These are phyloP conservation scores for Mycosphaerella sp. DNA, from an alignment of 2,329 filamentous ascomycete genomes.

Conservation along the genomic window DNA sequence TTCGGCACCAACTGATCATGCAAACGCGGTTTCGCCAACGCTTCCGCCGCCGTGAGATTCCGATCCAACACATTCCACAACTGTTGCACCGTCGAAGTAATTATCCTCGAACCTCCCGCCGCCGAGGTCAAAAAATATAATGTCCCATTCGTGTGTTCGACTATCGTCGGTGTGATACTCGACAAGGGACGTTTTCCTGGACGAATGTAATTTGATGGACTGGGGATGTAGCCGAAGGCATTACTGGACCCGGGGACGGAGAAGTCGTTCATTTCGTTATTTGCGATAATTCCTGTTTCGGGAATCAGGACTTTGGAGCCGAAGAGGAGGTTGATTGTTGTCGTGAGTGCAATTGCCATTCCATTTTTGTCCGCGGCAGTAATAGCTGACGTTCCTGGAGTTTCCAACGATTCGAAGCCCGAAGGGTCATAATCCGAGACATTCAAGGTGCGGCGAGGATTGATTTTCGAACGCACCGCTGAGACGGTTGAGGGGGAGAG, in stretches of 20 bases:
- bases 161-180: slow-evolving; percentile 73
- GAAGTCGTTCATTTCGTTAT: slow-evolving; percentile 63
- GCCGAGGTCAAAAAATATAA: slow-evolving; percentile 67
- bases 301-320: slow-evolving; percentile 74
- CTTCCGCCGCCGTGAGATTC: slow-evolving; percentile 52
- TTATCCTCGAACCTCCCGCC: slow-evolving; percentile 74
- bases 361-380: slow-evolving; percentile 66
- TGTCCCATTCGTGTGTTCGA: slow-evolving; percentile 57
- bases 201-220: slow-evolving; percentile 71
- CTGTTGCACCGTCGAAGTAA: slow-evolving; percentile 69
- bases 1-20: slow-evolving; percentile 81
- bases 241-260: slow-evolving; percentile 72
- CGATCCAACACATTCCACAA: slow-evolving; percentile 67
- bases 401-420: slow-evolving; percentile 59
- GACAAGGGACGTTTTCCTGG: slow-evolving; percentile 76
- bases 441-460: slow-evolving; percentile 64
- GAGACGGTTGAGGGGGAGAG: slow-evolving; percentile 55
- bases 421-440: slow-evolving; percentile 67
- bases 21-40: slow-evolving; percentile 60
- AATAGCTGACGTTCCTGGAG: slow-evolving; percentile 68
- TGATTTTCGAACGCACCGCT: slow-evolving; percentile 59
- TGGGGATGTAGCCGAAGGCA: slow-evolving; percentile 78
- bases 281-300: slow-evolving; percentile 72
- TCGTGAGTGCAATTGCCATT: slow-evolving; percentile 73
- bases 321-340: slow-evolving; percentile 82